phyloP scores from a whole-genome alignment of 305 asterid genomes.

The Lippia alba region DNA sequence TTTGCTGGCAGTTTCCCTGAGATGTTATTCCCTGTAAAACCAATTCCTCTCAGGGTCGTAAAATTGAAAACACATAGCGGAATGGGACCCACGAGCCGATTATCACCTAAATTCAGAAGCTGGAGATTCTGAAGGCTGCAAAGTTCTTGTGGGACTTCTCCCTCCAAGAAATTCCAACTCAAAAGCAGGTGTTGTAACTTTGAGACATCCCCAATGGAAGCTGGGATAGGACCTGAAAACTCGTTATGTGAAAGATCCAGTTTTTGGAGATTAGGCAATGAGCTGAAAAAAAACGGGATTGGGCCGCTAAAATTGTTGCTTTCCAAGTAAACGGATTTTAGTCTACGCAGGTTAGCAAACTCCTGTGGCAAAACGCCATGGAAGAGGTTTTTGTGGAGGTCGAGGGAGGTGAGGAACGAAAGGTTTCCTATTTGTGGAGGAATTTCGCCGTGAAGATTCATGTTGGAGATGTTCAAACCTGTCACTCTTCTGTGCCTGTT shows the following conservation, averaged over 20 bases:
- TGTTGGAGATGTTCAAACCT: slow-evolving; percentile 27
- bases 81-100: not conserved
- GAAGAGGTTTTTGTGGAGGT: slow-evolving; percentile 25
- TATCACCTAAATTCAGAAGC: not conserved
- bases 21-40: not conserved
- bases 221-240: not conserved
- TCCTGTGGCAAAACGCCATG: slow-evolving; percentile 33
- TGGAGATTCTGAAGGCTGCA: not conserved
- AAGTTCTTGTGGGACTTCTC: not conserved
- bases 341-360: not conserved
- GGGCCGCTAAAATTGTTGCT: slow-evolving; percentile 24
- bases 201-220: not conserved
- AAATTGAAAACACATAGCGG: not conserved
- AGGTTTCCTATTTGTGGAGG: not conserved
- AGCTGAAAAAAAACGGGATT: slow-evolving; percentile 6
- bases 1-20: not conserved
- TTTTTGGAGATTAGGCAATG: not conserved
- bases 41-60: not conserved
- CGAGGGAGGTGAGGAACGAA: slow-evolving; percentile 27
- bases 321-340: slow-evolving; percentile 4
- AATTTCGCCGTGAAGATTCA: slow-evolving; percentile 16
- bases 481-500: slow-evolving; percentile 26
- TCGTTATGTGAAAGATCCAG: no score
- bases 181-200: not conserved
- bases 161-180: not conserved